These are phyloP conservation scores for Dalbergia cochinchinensis DNA, from an alignment of 306 rosid genomes.

Conservation along the genomic window DNA sequence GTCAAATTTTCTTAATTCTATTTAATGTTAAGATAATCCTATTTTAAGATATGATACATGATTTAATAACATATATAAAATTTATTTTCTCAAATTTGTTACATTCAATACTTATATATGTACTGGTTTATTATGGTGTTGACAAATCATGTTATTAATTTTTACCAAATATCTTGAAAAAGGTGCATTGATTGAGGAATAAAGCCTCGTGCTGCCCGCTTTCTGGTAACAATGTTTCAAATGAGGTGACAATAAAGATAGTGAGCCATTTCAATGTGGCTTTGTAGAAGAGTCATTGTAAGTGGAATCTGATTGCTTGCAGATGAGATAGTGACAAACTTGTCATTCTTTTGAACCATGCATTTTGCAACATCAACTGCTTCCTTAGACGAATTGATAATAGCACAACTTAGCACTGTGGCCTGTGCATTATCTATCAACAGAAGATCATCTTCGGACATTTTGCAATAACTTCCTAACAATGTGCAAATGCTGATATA, in stretches of 20 bases:
- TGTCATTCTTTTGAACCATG: background rate
- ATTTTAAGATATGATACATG: no score
- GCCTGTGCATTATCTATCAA: fast-evolving
- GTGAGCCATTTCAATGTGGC: slow-evolving; percentile 18
- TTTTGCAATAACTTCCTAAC: background rate
- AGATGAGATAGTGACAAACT: background rate
- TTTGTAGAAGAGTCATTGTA: background rate
- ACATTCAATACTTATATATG: no score
- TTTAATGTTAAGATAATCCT: no score
- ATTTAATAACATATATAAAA: no score
- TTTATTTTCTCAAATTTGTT: no score
- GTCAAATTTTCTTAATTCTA: no score
- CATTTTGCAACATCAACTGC: background rate
- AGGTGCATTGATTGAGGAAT: background rate
- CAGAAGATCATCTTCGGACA: background rate
- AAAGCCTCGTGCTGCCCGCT: background rate
- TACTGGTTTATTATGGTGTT: no score
- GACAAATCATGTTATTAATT: background rate
- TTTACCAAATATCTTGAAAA: background rate
- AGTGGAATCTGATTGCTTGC: background rate
- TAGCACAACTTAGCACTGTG: background rate
- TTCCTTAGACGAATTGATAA: fast-evolving
- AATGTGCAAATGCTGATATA: background rate
- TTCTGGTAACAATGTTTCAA: background rate
- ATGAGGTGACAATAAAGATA: slow-evolving; percentile 9